Evolutionary conservation across 2,329 filamentous ascomycete genomes (phyloP), one percentile per base, ranked within the genome.

Genomic region (Xylariomycetidae sp.): DNA sequence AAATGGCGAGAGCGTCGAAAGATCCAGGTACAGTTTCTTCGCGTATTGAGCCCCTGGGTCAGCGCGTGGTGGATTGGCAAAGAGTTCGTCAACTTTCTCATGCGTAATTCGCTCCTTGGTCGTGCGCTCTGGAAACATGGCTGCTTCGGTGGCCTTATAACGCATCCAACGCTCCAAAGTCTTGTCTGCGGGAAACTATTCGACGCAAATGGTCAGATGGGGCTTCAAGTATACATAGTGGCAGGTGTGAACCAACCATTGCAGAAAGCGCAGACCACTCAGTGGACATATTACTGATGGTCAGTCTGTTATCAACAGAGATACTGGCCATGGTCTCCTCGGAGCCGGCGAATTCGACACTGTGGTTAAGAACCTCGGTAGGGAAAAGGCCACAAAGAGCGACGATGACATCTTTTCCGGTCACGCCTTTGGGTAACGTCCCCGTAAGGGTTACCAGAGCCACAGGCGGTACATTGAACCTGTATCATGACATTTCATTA

Each of bases 391-490:
- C 86, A 48, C 87, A 94, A 1, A 97, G 72, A 1, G 88, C 86
- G 16, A 96, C 76, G 45, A 97, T 97, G 10, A 95, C 85, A 58
- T 97, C 92, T 61, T 98, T 97, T 18, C 88, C 90, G 0, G 84
- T 88, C 1, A 95, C 88, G 9, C 89, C 89, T 1, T 67, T 64
- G 0, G 87, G 89, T 6, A 95, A 65, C 1, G 76, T 61, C 6
- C 88, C 89, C 0, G 74, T 85, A 9, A 97, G 70, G 0, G 76
- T 89, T 16, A 96, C 76, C 61, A 84, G 82, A 1, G 85, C 86
- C 17, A 94, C 76, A 0, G 88, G 87, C 0, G 90, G 90, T 16
- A 92, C 74, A 63, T 94, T 85, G 79, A 80, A 94, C n/a, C n/a
- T n/a, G n/a, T n/a, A n/a, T n/a, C n/a, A n/a, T n/a, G n/a, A n/a